Conservation (phyloP, 2,329 filamentous ascomycete genomes). For the Fusarium beomiforme region DNA sequence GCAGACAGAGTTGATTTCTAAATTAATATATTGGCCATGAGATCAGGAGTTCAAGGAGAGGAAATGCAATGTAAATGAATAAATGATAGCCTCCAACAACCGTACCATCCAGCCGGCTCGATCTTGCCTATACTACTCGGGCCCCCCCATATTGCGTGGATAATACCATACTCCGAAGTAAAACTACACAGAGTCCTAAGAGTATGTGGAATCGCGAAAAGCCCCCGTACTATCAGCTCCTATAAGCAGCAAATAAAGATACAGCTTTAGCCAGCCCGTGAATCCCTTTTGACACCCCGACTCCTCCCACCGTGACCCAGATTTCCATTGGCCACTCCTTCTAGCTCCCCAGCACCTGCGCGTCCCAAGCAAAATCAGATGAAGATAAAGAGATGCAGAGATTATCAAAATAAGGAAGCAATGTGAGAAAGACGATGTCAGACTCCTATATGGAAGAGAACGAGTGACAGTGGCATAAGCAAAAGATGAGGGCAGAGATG, state of each 20-base stretch:
- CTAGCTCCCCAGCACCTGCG: slow-evolving; percentile 43
- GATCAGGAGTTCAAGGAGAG: background rate
- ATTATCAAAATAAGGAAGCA: slow-evolving; percentile 24
- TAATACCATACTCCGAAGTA: slow-evolving; percentile 1
- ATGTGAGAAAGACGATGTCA: slow-evolving; percentile 23
- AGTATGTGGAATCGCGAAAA: slow-evolving; percentile 14
- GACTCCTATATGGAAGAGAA: slow-evolving; percentile 10
- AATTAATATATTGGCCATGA: slow-evolving; percentile 30
- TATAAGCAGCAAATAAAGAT: slow-evolving; percentile 38
- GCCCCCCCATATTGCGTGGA: background rate
- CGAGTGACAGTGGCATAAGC: slow-evolving; percentile 26
- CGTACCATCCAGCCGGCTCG: slow-evolving; percentile 13
- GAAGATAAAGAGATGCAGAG: slow-evolving; percentile 29
- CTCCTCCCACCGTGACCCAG: slow-evolving; percentile 41
- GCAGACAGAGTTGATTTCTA: slow-evolving; percentile 20
- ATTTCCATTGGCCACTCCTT: slow-evolving; percentile 34
- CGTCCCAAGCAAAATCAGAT: slow-evolving; percentile 38
- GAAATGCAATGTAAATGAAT: slow-evolving; percentile 25
- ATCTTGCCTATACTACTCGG: slow-evolving; percentile 1
- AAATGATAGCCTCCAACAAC: slow-evolving; percentile 32
- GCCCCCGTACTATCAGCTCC: slow-evolving; percentile 27
- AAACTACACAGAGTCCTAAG: background rate
- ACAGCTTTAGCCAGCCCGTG: slow-evolving; percentile 35
- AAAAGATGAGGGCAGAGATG: slow-evolving; percentile 25
- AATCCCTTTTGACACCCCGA: slow-evolving; percentile 43